Evolutionary conservation across 163 green algal genomes (phyloP).

Genomic region (Picocystis sp.): DNA sequence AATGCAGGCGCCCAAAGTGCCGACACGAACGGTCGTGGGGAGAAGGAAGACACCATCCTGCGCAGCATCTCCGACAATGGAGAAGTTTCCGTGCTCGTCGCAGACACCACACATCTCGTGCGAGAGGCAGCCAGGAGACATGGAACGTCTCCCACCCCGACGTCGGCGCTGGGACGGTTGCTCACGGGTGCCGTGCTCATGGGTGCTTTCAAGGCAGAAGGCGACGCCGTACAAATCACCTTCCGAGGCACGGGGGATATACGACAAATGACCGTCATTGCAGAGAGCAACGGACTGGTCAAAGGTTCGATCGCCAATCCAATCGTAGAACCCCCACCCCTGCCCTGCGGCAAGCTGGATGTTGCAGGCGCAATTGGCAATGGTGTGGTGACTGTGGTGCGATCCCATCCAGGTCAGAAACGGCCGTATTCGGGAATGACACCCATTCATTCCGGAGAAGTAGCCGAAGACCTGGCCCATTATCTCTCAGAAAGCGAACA

Average conservation of each 20-base stretch:
- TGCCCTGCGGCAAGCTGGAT: conserved; percentile 65
- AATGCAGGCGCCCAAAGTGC: too few species aligned
- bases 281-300: conserved; percentile 46
- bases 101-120: conserved; percentile 49
- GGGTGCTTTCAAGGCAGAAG: conserved; percentile 57
- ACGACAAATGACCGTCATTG: conserved; percentile 53
- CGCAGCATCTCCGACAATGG: conserved; percentile 6
- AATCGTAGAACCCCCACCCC: conserved; percentile 53
- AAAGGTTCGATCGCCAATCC: conserved; percentile 64
- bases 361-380: conserved; percentile 63
- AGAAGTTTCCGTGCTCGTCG: conserved; percentile 47
- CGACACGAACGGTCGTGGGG: not conserved
- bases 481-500: conserved; percentile 79
- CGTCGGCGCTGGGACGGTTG: conserved; percentile 58
- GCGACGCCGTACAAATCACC: conserved; percentile 43
- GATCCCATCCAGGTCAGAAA: conserved; percentile 37
- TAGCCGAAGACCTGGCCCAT: conserved; percentile 75
- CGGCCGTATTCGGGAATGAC: conserved; percentile 53
- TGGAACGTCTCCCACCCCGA: conserved; percentile 58
- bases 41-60: conserved; percentile 5
- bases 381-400: conserved; percentile 66
- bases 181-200: conserved; percentile 71
- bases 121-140: conserved; percentile 45
- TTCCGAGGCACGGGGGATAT: conserved; percentile 62
- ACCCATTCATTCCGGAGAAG: conserved; percentile 48